These are phyloP conservation scores for Beverwykella pulmonaria DNA, from an alignment of 495 filamentous ascomycete genomes.

Conservation along the genomic window DNA sequence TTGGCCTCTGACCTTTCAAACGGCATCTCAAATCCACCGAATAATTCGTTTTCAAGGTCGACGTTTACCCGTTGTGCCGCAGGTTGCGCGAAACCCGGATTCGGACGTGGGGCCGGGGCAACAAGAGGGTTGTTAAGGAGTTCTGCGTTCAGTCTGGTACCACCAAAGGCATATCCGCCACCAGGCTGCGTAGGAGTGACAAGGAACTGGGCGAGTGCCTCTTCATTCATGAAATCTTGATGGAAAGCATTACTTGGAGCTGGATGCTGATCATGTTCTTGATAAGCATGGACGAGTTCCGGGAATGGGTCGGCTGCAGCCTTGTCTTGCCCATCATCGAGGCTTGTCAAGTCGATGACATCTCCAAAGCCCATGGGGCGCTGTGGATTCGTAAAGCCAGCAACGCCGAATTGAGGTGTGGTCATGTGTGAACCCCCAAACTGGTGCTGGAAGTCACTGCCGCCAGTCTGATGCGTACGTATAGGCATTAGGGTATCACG, in stretches of 20 bases:
- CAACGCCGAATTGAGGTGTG: background rate
- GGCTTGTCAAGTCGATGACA: conserved; percentile 14
- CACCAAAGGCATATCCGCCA: background rate
- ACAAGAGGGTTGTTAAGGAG: background rate
- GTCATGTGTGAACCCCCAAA: background rate
- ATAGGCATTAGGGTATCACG: background rate
- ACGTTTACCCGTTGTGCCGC: background rate
- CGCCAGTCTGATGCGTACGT: background rate
- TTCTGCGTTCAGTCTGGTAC: background rate
- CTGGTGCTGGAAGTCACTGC: background rate
- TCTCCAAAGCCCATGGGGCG: background rate
- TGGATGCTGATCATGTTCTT: background rate
- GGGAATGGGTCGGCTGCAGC: conserved; percentile 16
- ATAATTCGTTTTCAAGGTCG: conserved; percentile 5
- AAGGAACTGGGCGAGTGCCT: conserved; percentile 21
- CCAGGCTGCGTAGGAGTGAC: conserved; percentile 3
- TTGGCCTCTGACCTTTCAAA: background rate
- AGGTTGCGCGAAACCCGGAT: background rate
- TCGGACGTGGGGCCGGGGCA: background rate
- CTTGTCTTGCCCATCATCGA: background rate
- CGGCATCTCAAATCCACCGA: conserved; percentile 11
- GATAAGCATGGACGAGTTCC: conserved; percentile 7
- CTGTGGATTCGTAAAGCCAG: background rate
- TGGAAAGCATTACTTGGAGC: conserved; percentile 17
- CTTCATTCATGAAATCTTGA: conserved; percentile 18